Evolutionary conservation across 2,329 filamentous ascomycete genomes (phyloP).

Genomic region (Biscogniauxia sp.): DNA sequence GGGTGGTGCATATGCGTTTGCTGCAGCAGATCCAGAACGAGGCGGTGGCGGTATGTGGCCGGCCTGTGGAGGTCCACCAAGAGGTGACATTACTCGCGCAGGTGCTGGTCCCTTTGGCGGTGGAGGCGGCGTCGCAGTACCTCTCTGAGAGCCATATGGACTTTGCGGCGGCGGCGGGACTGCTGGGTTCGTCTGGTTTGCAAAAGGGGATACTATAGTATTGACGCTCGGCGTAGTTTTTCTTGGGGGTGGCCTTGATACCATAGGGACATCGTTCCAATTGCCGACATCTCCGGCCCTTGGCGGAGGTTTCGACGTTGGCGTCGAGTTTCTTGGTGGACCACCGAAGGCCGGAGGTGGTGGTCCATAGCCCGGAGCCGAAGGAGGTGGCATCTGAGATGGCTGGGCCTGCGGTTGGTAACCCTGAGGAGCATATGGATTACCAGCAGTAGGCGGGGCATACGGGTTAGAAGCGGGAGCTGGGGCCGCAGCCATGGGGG

Average conservation of each 20-base stretch:
- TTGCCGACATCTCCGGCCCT: conserved; percentile 70
- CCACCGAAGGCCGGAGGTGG: conserved; percentile 43
- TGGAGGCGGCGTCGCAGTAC: conserved; percentile 69
- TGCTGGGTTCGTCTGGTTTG: conserved; percentile 55
- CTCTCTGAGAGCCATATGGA: conserved; percentile 56
- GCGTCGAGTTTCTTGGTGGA: conserved; percentile 63
- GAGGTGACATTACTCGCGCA: conserved; percentile 71
- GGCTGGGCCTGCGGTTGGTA: conserved; percentile 52
- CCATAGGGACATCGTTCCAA: conserved; percentile 95
- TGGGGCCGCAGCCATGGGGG: conserved; percentile 23
- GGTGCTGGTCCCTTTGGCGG: conserved; percentile 77
- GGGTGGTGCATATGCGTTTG: conserved; percentile 64
- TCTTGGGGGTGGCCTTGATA: conserved; percentile 71
- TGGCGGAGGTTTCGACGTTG: conserved; percentile 66
- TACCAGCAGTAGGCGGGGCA: conserved; percentile 36
- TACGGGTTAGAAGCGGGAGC: conserved; percentile 41
- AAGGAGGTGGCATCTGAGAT: conserved; percentile 22
- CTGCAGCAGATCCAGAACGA: conserved; percentile 55
- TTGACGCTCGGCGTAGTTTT: conserved; percentile 70
- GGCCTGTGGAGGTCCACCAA: conserved; percentile 53
- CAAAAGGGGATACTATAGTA: conserved; percentile 73
- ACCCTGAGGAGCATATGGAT: conserved; percentile 41
- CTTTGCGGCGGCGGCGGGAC: conserved; percentile 58
- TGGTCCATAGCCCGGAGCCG: conserved; percentile 27
- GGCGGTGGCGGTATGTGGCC: conserved; percentile 43